Conservation (phyloP, 192 early-diverging fungal species). For the Podila clonocystis region DNA sequence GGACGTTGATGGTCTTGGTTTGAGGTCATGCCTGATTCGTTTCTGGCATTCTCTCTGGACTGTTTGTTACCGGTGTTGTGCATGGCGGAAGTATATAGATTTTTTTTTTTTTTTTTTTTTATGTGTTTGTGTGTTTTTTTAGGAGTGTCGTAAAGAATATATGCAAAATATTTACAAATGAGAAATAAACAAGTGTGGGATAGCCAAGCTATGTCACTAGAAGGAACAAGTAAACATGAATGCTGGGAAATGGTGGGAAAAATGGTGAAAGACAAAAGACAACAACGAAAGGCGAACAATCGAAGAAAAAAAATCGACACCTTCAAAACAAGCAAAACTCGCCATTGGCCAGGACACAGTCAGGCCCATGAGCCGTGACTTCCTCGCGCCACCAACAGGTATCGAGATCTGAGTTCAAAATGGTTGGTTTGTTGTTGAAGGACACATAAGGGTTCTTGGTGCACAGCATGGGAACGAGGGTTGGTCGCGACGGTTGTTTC, state of each 20-base stretch:
- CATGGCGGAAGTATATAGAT: neutral
- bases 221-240: neutral
- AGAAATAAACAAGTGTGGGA: neutral
- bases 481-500: no score
- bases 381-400: no score
- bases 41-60: neutral
- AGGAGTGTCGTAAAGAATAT: neutral
- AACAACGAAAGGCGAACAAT: no score
- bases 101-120: neutral
- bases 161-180: neutral
- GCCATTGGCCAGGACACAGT: no score
- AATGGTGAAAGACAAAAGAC: neutral
- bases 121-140: no score
- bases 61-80: neutral
- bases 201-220: neutral
- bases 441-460: no score
- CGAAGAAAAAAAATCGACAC: no score
- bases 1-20: neutral
- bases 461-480: no score
- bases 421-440: no score
- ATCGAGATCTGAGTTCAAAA: no score
- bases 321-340: no score
- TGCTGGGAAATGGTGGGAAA: neutral
- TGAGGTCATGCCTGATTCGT: conserved; percentile 8
- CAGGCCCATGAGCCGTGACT: no score